Base-by-base conservation (phyloP, 345 rosid genomes). In the Eucalyptus globulus region DNA sequence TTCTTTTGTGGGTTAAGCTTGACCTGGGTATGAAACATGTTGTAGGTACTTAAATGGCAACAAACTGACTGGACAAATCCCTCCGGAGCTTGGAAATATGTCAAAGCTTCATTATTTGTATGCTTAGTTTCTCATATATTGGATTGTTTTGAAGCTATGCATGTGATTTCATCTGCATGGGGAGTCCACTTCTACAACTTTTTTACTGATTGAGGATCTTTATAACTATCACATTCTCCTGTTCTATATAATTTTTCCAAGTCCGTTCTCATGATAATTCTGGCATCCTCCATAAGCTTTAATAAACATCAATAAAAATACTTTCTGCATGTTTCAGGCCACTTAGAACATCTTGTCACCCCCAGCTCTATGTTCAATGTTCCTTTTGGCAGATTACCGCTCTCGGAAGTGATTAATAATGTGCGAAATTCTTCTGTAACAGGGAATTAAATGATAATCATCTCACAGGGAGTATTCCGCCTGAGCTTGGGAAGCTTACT, bases 71-170 rank as follows among this genome's bases (percentile, higher is more conserved):
- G 99, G 98, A 92, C 88, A 94, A 29, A 95, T 98, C 90, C 99
- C 98, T 72, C 97, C 98, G 0, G 99, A 97, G 95, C 97, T 97
- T 29, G 99, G 99, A 90, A 97, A 98, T 92, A 98, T 98, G 99
- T 94, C 99, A 22, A 96, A 94, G 92, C 98, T 98, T 88, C 98
- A 96, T 91, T 98, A 98, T 95, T 90, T 98, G 99, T 98, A 95
- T 37, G 83, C 83, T 11, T 76, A 37, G 83, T 40, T 76, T 37
- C 83, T 40, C 47, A 3, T 72, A 5, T 72, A 37, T 72, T 72
- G 45, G 81, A 72, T 19, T 76, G 14, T 76, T 43, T 76, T 40
- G 83, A 21, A 76, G 27, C 29, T 76, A 4, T 40, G 47, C 83
- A 40, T 76, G 47, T 76, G 83, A 72, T 72, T 69, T 72, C 4